A percentile compares a stretch with the other conserved stretches of the same genome.
Evolutionary conservation across 1,284 basidiomycete species (phyloP).

Genomic region (Sporisorium sorghi): DNA sequence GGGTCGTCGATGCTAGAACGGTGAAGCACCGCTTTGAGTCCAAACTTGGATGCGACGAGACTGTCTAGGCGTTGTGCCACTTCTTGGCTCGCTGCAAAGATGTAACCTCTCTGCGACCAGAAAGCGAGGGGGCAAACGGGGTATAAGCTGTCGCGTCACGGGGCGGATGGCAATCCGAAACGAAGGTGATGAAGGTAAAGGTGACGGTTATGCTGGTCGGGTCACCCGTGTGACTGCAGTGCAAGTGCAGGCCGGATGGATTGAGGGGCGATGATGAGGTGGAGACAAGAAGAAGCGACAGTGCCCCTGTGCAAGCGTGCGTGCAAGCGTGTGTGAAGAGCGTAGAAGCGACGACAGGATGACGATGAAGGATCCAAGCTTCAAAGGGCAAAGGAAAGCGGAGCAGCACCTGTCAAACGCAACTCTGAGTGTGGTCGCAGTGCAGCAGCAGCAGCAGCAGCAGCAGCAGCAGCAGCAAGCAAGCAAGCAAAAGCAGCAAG

Average conservation of each 20-base stretch:
- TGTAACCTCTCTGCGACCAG: background rate
- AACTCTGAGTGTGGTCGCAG: too few species aligned
- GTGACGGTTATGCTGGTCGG: background rate
- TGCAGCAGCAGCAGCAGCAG: background rate
- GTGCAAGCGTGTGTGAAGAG: background rate
- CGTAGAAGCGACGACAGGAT: background rate
- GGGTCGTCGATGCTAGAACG: background rate
- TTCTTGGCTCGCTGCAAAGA: background rate
- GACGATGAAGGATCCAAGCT: conserved; percentile 1
- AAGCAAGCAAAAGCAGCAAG: too few species aligned
- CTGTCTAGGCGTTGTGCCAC: background rate
- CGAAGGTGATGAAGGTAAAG: background rate
- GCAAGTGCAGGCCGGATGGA: conserved; percentile 3
- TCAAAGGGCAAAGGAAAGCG: too few species aligned
- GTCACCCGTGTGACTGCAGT: conserved; percentile 1
- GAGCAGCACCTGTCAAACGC: too few species aligned
- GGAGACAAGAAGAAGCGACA: background rate
- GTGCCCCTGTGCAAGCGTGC: background rate
- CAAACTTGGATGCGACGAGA: background rate
- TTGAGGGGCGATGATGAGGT: background rate
- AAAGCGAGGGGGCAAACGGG: background rate
- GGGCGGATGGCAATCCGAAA: background rate
- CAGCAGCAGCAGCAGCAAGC: background rate
- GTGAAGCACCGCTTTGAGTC: background rate
- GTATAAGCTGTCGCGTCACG: too few species aligned